These are phyloP conservation scores for Podospora didyma DNA, from an alignment of 495 filamentous ascomycete species.

Conservation along the genomic window DNA sequence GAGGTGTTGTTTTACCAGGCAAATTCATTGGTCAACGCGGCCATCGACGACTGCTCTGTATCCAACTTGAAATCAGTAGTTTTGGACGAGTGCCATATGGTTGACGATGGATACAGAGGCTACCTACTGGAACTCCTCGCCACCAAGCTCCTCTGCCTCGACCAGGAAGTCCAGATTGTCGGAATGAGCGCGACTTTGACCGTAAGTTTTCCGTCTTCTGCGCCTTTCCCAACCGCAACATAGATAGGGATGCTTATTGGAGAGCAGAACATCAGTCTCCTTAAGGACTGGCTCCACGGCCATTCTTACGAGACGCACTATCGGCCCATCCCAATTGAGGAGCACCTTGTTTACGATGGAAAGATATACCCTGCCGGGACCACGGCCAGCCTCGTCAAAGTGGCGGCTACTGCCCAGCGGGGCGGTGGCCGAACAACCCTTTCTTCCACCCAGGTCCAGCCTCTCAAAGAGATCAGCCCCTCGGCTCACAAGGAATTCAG, in stretches of 20 bases:
- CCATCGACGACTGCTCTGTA: constrained; percentile 69
- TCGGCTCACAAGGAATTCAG: constrained; percentile 58
- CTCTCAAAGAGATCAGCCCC: constrained; percentile 44
- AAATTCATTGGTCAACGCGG: constrained; percentile 71
- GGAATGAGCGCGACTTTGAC: constrained; percentile 82
- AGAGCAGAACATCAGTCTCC: constrained; percentile 60
- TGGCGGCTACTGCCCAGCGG: constrained; percentile 54
- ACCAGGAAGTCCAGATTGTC: constrained; percentile 67
- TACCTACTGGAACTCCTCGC: constrained; percentile 78
- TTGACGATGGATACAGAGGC: constrained; percentile 74
- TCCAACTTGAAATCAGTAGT: constrained; percentile 64
- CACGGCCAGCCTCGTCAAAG: constrained; percentile 59
- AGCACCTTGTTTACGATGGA: constrained; percentile 73
- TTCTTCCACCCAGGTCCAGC: constrained; percentile 26
- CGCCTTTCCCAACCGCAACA: background rate
- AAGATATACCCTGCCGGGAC: constrained; percentile 62
- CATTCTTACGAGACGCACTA: constrained; percentile 71
- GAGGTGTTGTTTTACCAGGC: constrained; percentile 44
- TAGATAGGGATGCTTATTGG: background rate
- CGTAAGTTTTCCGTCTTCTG: constrained; percentile 35
- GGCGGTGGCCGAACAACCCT: constrained; percentile 33
- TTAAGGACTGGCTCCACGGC: constrained; percentile 70
- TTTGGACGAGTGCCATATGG: constrained; percentile 79
- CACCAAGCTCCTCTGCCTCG: constrained; percentile 69
- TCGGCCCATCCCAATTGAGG: constrained; percentile 69